Evolutionary conservation across 331 rosid species (phyloP).

Genomic region (Acacia concinna): DNA sequence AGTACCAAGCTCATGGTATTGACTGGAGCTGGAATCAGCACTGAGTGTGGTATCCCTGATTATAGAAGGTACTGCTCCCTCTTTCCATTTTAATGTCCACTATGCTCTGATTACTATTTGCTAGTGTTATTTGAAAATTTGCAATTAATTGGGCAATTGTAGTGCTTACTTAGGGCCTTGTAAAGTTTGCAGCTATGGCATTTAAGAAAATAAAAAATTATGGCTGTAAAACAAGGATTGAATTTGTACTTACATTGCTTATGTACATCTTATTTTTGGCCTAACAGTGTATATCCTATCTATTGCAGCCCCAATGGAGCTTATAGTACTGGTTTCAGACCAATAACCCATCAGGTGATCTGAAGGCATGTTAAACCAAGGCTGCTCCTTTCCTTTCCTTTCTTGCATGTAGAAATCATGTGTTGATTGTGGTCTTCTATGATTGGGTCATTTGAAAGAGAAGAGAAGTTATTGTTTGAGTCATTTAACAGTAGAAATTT

Average conservation of each 20-base stretch:
- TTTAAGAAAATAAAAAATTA: neutral
- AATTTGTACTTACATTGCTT: neutral
- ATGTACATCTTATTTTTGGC: neutral
- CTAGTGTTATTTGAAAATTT: neutral
- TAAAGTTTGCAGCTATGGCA: neutral
- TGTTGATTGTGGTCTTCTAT: constrained; percentile 23
- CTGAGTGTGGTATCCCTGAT: constrained; percentile 97
- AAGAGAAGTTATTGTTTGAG: neutral
- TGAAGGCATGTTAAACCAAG: constrained; percentile 49
- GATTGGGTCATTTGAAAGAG: constrained; percentile 22
- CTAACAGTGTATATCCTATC: constrained; percentile 28
- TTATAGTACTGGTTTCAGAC: constrained; percentile 94
- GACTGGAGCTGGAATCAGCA: constrained; percentile 97
- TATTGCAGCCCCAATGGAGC: constrained; percentile 92
- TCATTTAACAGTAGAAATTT: constrained; percentile 15
- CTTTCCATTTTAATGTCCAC: constrained; percentile 1
- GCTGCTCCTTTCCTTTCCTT: constrained; percentile 13
- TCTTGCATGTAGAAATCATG: constrained; percentile 23
- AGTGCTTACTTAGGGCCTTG: constrained; percentile 10
- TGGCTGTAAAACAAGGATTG: neutral
- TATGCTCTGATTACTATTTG: neutral
- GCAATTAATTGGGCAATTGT: neutral
- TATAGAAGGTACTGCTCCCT: constrained; percentile 70
- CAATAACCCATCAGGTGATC: constrained; percentile 99
- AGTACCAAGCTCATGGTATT: constrained; percentile 72